phyloP scores from a whole-genome alignment of 192 early-diverging fungal species.

The Entomortierella beljakovae region DNA sequence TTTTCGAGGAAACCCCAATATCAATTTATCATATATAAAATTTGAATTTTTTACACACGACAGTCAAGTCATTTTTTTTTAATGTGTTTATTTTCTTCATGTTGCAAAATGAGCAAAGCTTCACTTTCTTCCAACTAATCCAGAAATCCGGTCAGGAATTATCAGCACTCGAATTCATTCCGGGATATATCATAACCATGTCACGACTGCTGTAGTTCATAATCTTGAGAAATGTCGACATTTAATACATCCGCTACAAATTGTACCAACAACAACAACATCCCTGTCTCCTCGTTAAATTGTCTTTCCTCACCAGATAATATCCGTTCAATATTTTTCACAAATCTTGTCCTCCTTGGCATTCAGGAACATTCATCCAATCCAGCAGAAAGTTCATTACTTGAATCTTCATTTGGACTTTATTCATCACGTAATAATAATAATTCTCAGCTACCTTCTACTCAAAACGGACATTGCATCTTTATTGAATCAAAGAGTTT shows the following conservation, averaged over 20 bases:
- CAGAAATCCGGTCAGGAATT: neutral
- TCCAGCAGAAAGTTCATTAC: neutral
- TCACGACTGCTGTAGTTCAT: neutral
- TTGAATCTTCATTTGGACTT: neutral
- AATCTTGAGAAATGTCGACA: constrained; percentile 14
- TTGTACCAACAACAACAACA: neutral
- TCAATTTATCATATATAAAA: too few relatives aligned
- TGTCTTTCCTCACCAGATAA: constrained; percentile 27
- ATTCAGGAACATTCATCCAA: constrained; percentile 26
- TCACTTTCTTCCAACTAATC: neutral
- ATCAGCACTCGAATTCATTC: neutral
- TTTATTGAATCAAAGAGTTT: constrained; percentile 9
- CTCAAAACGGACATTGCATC: constrained; percentile 11
- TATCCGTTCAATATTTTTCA: constrained; percentile 35
- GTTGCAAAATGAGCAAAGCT: too few relatives aligned
- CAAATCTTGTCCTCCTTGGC: constrained; percentile 46
- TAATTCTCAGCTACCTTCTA: neutral
- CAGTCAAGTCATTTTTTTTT: neutral
- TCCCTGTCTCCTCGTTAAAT: neutral
- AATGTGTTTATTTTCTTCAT: neutral
- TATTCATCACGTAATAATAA: neutral
- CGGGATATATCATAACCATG: constrained; percentile 9
- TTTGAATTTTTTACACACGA: neutral
- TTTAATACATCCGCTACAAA: constrained; percentile 1
- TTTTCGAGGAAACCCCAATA: too few relatives aligned